Percentiles rank a stretch among this genome's conserved stretches.
These are phyloP conservation scores for Suhomyces taliae DNA, from an alignment of 1,139 yeast genomes.

Conservation along the genomic window DNA sequence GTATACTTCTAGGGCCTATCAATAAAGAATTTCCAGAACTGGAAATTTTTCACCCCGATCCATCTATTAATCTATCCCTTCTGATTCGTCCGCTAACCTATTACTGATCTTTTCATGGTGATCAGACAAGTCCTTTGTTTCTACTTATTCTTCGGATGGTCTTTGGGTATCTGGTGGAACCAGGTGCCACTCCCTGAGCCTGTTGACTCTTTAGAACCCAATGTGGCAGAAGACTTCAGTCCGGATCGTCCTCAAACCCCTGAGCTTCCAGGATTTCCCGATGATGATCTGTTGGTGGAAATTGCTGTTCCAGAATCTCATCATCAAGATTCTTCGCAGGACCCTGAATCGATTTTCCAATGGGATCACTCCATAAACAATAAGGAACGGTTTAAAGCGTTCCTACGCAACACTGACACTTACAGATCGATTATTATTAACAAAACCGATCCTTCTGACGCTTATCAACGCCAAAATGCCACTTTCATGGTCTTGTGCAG, in stretches of 20 bases:
- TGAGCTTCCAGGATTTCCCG: too few relatives aligned
- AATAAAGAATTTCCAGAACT: too few relatives aligned
- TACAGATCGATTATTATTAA: constrained; percentile 4
- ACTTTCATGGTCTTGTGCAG: constrained; percentile 16
- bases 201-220: background rate
- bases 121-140: too few relatives aligned
- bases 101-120: background rate
- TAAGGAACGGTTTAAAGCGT: background rate
- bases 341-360: background rate
- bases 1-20: too few relatives aligned
- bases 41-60: too few relatives aligned
- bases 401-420: constrained; percentile 1
- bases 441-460: constrained; percentile 5
- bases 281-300: too few relatives aligned
- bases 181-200: background rate
- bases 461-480: constrained; percentile 10
- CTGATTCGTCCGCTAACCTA: background rate
- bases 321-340: too few relatives aligned
- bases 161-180: background rate
- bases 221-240: too few relatives aligned
- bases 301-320: too few relatives aligned
- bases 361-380: constrained; percentile 1
- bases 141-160: background rate
- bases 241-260: too few relatives aligned
- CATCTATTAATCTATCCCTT: too few relatives aligned